These are phyloP conservation scores for Sporisorium graminicola DNA, from an alignment of 1,284 basidiomycete genomes.

Conservation along the genomic window DNA sequence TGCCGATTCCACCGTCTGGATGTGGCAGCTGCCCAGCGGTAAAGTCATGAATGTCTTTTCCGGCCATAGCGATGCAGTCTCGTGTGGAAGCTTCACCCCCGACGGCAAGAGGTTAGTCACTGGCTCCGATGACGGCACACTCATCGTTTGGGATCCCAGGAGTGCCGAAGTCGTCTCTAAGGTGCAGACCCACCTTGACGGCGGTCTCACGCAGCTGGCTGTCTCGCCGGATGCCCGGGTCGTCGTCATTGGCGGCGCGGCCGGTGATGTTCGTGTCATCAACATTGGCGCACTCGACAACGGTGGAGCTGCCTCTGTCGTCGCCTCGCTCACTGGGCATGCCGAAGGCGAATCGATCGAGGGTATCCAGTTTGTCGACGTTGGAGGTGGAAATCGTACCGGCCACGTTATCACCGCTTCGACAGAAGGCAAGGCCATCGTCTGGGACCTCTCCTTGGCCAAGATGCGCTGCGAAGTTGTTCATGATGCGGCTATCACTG, in stretches of 20 bases:
- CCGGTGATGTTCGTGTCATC: conserved; percentile 85
- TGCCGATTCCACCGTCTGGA: conserved; percentile 95
- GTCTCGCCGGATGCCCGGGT: conserved; percentile 78
- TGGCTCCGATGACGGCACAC: conserved; percentile 83
- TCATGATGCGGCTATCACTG: conserved; percentile 52
- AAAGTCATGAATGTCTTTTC: conserved; percentile 95
- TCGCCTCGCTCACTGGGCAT: conserved; percentile 85
- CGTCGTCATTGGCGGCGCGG: conserved; percentile 86
- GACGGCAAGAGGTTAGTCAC: conserved; percentile 83
- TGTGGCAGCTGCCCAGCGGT: conserved; percentile 95
- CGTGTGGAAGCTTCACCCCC: conserved; percentile 90
- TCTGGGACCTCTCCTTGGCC: conserved; percentile 88
- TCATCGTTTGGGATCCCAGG: conserved; percentile 93
- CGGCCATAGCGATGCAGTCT: conserved; percentile 86
- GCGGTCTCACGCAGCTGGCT: conserved; percentile 86
- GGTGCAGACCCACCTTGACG: conserved; percentile 76
- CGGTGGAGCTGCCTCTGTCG: conserved; percentile 77
- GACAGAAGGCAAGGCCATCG: conserved; percentile 92
- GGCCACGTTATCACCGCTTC: conserved; percentile 84
- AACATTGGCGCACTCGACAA: conserved; percentile 78
- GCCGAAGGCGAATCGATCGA: conserved; percentile 90
- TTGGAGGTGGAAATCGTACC: conserved; percentile 75
- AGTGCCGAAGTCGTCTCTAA: conserved; percentile 83
- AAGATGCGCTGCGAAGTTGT: conserved; percentile 54
- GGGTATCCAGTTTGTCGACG: conserved; percentile 85